Base-by-base conservation (phyloP, 371 early-diverging fungal species). In the Haplosporangium sp. region DNA sequence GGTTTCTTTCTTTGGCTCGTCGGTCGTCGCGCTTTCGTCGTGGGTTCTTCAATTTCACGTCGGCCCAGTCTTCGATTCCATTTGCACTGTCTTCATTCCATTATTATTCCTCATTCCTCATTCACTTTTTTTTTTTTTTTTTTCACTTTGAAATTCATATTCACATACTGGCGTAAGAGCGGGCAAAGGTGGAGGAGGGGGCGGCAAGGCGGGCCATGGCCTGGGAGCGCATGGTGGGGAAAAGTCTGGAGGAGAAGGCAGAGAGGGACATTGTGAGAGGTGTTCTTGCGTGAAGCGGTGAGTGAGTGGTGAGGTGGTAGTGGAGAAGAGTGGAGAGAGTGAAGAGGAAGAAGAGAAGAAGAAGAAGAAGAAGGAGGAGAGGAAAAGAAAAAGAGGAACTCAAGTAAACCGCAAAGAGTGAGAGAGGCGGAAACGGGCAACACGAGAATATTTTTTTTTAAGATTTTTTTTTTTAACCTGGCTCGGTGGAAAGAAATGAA, bases 191-290 rank as follows among this genome's bases (percentile, higher is more conserved):
- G 11, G 66, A 37, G 58, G 65, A 6, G 38, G 74, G 74, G 46
- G 70, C 67, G 58, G 76, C 76, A 54, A 65, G 50, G 38, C 75
- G 55, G 54, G 75, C 62, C 65, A 69, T 54, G 62, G 69, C 75
- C 75, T 75, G 75, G 45, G 60, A 46, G 69, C 75, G 75, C 65
- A 69, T 63, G 66, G 75, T 69, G 45, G 75, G 75, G 75, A 75
- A 75, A 59, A 75, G 75, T 64, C 69, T 64, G 61, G 75, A 53
- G 55, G 74, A 74, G 60, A 74, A 50, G 48, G 74, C 64, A 38
- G 69, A 55, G 69, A 75, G 69, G 53, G 75, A 75, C 75, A 75
- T 75, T 23, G 40, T 52, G 68, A 21, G 55, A 11, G 6, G 37
- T 42, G 52, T 6, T 38, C 36, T 50, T 0, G 43, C 14, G 23